Evolutionary conservation across 768 basidiomycete genomes (phyloP), one percentile per base, ranked within the genome.

Genomic region (Tricholoma matsutake): DNA sequence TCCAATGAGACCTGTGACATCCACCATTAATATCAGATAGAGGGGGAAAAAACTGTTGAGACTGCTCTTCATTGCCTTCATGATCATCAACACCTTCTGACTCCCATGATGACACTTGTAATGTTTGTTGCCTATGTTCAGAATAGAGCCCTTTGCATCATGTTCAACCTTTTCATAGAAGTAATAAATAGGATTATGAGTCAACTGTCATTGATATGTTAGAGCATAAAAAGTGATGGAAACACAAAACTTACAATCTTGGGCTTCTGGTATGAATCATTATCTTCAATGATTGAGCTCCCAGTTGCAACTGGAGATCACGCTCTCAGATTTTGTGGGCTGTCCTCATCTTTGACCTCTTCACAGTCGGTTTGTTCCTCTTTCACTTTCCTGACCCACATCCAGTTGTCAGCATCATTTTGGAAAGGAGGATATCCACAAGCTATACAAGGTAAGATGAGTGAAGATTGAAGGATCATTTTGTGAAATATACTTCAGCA

Each of bases 31-130:
- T 43, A 43, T 43, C n/a, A 18, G 16, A n/a, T n/a, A 43, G 41
- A 14, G 41, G 41, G 41, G 41, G 41, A 6, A 16, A 16, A 2
- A n/a, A 66, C 65, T 25, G 28, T 58, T 61, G 7, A 66, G 35
- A 18, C 41, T 57, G 31, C 56, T 56, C 31, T 62, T 61, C 65
- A 62, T 62, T 1, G 39, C 54, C 45, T 51, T 55, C 10, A 61
- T 65, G 13, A 68, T 47, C 10, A 62, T 68, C 11, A 67, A 32
- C 13, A 67, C 58, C 53, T 65, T 67, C 18, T 35, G 18, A 28
- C 54, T 54, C 6, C 68, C 63, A 57, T 68, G 68, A 58, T 47
- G 61, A 49, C 68, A 69, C 29, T 59, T 51, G 61, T 63, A 69
- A 58, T 69, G 67, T 35, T 62, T 66, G 61, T 68, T 63, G 18